Evolutionary conservation across 495 filamentous ascomycete species (phyloP).

Genomic region (Bacidia gigantensis): DNA sequence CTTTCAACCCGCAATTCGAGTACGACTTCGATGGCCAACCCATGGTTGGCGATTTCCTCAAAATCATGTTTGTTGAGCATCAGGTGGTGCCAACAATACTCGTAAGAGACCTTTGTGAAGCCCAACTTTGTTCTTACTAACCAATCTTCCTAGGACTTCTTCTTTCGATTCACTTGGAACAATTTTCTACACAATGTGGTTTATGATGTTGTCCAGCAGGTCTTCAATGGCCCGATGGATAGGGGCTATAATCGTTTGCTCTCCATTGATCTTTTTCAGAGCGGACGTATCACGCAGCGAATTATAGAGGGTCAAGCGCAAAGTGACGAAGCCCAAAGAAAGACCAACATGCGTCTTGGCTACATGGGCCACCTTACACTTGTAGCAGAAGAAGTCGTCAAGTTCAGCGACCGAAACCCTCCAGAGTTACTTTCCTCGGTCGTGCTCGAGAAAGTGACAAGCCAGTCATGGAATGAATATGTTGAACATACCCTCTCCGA

Average conservation of each 20-base stretch:
- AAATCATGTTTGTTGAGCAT: constrained; percentile 93
- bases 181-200: constrained; percentile 99
- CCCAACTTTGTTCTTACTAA: constrained; percentile 3
- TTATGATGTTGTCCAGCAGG: constrained; percentile 97
- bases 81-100: constrained; percentile 90
- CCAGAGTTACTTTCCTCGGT: constrained; percentile 71
- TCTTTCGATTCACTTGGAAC: constrained; percentile 98
- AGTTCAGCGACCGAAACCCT: constrained; percentile 90
- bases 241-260: constrained; percentile 83
- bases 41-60: constrained; percentile 93
- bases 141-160: constrained; percentile 53
- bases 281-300: constrained; percentile 73
- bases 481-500: constrained; percentile 90
- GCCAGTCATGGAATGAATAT: constrained; percentile 82
- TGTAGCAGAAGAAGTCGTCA: constrained; percentile 96
- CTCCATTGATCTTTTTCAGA: constrained; percentile 87
- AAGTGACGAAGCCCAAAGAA: constrained; percentile 69
- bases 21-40: constrained; percentile 56
- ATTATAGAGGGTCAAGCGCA: constrained; percentile 82
- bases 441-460: constrained; percentile 79
- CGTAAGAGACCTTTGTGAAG: constrained; percentile 36
- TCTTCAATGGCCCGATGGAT: constrained; percentile 98
- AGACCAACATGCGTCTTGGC: constrained; percentile 78
- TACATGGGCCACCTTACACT: constrained; percentile 98
- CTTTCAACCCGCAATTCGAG: constrained; percentile 36